phyloP scores from a whole-genome alignment of 2,329 filamentous ascomycete species.

The Colletotrichum sp. region DNA sequence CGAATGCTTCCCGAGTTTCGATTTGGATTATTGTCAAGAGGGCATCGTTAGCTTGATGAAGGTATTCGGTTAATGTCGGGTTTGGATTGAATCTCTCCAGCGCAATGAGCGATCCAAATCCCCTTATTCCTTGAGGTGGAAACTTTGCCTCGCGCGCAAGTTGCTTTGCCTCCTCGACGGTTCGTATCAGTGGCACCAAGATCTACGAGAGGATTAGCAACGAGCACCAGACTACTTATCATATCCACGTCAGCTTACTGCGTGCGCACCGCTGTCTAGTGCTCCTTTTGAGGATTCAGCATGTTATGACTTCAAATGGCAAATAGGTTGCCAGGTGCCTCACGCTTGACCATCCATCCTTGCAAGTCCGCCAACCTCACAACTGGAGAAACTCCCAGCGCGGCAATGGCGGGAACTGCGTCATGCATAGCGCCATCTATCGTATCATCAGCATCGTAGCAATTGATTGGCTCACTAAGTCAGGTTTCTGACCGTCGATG shows the following conservation, averaged over 20 bases:
- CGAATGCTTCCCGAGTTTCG: neutral
- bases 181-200: neutral
- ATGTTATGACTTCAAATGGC: neutral
- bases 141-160: neutral
- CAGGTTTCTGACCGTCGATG: neutral
- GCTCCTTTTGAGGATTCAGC: neutral
- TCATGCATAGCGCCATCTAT: constrained; percentile 56
- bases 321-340: neutral
- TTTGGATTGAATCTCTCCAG: neutral
- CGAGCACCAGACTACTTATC: neutral
- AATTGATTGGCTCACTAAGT: neutral
- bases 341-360: constrained; percentile 61
- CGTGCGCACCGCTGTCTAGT: neutral
- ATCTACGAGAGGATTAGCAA: neutral
- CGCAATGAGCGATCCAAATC: neutral
- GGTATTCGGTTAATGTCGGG: neutral
- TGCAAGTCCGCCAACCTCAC: constrained; percentile 61
- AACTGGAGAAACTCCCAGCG: constrained; percentile 45
- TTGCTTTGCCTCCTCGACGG: neutral
- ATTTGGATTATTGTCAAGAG: neutral
- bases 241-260: neutral
- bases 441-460: constrained; percentile 29
- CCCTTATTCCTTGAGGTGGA: neutral
- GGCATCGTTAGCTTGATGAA: neutral
- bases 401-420: constrained; percentile 55